Evolutionary conservation across 768 basidiomycete species (phyloP).

Genomic region (Boletellus emodensis): DNA sequence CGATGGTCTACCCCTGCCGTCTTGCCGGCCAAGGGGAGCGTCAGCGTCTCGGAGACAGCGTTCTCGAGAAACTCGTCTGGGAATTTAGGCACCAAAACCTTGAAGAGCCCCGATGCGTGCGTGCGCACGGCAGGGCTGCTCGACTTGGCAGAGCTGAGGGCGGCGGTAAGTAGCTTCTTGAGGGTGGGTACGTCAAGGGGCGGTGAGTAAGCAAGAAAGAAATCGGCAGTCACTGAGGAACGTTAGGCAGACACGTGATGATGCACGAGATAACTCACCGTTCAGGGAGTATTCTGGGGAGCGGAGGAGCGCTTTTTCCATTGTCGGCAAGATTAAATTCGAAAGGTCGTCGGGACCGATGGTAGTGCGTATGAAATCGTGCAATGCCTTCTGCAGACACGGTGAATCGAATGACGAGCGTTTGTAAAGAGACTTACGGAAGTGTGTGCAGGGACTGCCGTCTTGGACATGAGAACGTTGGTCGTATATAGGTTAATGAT

Average conservation of each 20-base stretch:
- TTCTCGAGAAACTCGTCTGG: conserved; percentile 38
- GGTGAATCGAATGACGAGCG: conserved; percentile 8
- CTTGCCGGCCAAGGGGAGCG: conserved; percentile 79
- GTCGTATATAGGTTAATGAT: conserved; percentile 58
- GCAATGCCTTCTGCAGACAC: conserved; percentile 42
- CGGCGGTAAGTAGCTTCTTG: conserved; percentile 52
- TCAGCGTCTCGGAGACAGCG: conserved; percentile 61
- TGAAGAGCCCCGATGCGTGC: conserved; percentile 57
- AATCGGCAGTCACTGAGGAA: conserved; percentile 49
- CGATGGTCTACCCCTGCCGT: conserved; percentile 87
- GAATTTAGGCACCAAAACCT: conserved; percentile 35
- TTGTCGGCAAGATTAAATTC: conserved; percentile 56
- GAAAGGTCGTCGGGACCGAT: conserved; percentile 50
- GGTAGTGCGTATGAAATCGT: conserved; percentile 57
- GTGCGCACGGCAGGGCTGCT: conserved; percentile 58
- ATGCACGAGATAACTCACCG: conserved; percentile 37
- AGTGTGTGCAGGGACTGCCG: conserved; percentile 53
- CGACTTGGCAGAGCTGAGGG: conserved; percentile 71
- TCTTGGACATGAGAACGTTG: conserved; percentile 65
- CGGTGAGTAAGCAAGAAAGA: conserved; percentile 53
- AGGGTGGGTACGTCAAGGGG: conserved; percentile 46
- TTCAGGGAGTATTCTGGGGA: conserved; percentile 76
- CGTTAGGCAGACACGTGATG: not conserved
- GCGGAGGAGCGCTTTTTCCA: conserved; percentile 78
- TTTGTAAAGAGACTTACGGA: conserved; percentile 39